phyloP scores from a whole-genome alignment of 805 yeast genomes.

The Cyberlindnera galapagoensis region DNA sequence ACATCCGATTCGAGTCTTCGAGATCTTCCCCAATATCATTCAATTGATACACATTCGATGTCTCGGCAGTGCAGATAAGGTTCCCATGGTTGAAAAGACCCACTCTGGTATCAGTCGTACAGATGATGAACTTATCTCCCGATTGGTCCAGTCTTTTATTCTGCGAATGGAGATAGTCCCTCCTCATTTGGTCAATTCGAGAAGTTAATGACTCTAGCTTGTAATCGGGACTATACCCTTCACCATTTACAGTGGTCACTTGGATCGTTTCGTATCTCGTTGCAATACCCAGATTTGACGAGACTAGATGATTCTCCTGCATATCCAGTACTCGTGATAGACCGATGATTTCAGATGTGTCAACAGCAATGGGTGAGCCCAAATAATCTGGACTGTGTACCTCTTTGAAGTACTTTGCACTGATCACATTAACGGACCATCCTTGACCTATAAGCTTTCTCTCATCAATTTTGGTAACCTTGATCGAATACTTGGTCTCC shows the following conservation, averaged over 20 bases:
- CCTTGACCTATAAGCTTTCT: no score
- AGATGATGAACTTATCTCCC: conserved; percentile 29
- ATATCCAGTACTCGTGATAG: conserved; percentile 37
- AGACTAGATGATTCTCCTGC: conserved; percentile 32
- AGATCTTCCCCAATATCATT: conserved; percentile 11
- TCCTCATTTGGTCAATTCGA: neutral
- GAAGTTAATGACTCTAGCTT: no score
- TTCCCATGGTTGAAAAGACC: conserved; percentile 41
- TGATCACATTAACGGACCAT: conserved; percentile 46
- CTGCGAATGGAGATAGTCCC: neutral
- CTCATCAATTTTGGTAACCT: conserved; percentile 30
- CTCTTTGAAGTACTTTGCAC: conserved; percentile 35
- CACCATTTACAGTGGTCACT: conserved; percentile 18
- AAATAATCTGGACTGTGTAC: conserved; percentile 43
- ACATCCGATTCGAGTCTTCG: conserved; percentile 21
- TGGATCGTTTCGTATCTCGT: conserved; percentile 25
- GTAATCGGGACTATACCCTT: no score
- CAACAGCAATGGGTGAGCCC: conserved; percentile 33
- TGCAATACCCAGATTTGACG: conserved; percentile 36
- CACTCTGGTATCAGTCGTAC: conserved; percentile 38
- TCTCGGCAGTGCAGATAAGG: conserved; percentile 42
- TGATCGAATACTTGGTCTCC: no score
- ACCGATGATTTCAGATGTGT: conserved; percentile 26
- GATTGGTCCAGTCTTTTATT: conserved; percentile 11
- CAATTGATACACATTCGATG: conserved; percentile 35